phyloP scores from a whole-genome alignment of 2,329 filamentous ascomycete genomes.

The Colletotrichum sp. region DNA sequence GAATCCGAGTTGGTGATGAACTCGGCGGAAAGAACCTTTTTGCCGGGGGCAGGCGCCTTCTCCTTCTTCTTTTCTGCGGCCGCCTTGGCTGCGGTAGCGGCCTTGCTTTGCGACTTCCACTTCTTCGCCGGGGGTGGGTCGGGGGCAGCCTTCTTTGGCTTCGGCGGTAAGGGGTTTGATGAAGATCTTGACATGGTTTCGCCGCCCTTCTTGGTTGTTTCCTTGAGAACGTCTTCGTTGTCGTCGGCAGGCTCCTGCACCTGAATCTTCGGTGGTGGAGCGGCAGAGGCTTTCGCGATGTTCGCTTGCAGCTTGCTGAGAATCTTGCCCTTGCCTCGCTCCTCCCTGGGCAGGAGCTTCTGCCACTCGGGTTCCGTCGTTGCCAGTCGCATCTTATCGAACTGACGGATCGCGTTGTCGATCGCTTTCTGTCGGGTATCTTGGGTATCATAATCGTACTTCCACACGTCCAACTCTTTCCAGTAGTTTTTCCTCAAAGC shows the following conservation, averaged over 20 bases:
- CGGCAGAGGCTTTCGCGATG: conserved; percentile 53
- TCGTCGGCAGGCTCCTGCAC: conserved; percentile 55
- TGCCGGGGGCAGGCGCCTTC: conserved; percentile 38
- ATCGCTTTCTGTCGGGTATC: conserved; percentile 65
- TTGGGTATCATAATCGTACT: conserved; percentile 59
- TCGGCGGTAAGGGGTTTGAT: conserved; percentile 55
- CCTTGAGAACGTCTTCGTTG: conserved; percentile 34
- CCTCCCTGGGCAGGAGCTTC: conserved; percentile 60
- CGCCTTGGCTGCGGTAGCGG: conserved; percentile 32
- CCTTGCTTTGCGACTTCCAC: conserved; percentile 44
- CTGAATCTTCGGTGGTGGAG: conserved; percentile 54
- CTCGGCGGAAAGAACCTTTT: conserved; percentile 57
- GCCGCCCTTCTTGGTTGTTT: conserved; percentile 31
- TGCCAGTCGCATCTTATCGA: conserved; percentile 63
- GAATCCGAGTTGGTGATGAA: conserved; percentile 62
- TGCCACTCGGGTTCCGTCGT: conserved; percentile 66
- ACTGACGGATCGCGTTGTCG: conserved; percentile 64
- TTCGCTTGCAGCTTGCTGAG: conserved; percentile 66
- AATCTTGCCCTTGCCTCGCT: conserved; percentile 64
- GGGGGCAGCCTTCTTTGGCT: conserved; percentile 63
- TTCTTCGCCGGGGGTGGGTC: conserved; percentile 57
- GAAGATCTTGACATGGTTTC: conserved; percentile 55
- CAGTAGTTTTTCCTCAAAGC: conserved; percentile 61
- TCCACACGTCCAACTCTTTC: conserved; percentile 70
- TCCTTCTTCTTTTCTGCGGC: conserved; percentile 49